Conservation (phyloP, 2,329 filamentous ascomycete species). For the Sclerotinia glacialis region DNA sequence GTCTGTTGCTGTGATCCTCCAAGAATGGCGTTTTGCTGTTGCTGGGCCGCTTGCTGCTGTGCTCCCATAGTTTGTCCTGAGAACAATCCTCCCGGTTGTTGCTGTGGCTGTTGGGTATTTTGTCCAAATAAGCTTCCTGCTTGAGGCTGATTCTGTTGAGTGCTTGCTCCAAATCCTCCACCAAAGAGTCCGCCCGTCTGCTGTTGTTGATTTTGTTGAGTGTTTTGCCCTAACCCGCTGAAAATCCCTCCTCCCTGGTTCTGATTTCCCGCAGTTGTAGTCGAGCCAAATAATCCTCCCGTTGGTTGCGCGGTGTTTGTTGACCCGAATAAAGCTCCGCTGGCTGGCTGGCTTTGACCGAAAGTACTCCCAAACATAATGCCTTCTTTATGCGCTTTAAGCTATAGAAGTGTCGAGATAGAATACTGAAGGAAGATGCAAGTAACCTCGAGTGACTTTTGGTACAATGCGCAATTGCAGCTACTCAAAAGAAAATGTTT, state of each 20-base stretch:
- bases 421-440: neutral
- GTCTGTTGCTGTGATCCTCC: constrained; percentile 24
- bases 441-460: neutral
- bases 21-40: constrained; percentile 21
- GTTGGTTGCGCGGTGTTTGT: constrained; percentile 26
- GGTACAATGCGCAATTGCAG: constrained; percentile 6
- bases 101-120: constrained; percentile 21
- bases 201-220: constrained; percentile 32
- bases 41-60: constrained; percentile 24
- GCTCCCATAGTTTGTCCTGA: constrained; percentile 24
- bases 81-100: constrained; percentile 24
- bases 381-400: neutral
- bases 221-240: constrained; percentile 27
- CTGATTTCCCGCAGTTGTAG: constrained; percentile 39
- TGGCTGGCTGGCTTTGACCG: constrained; percentile 30
- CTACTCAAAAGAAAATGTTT: constrained; percentile 6
- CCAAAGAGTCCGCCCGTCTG: constrained; percentile 37
- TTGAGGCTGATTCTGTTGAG: constrained; percentile 33
- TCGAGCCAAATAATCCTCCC: constrained; percentile 42
- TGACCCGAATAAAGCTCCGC: constrained; percentile 32
- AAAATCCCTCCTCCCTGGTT: constrained; percentile 25
- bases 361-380: constrained; percentile 33
- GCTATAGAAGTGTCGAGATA: neutral
- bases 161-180: constrained; percentile 31
- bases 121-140: constrained; percentile 24